A percentile compares a stretch with the other conserved stretches of the same genome.
phyloP scores from a whole-genome alignment of 2,329 filamentous ascomycete genomes.

The Ophiosphaerella narmari region DNA sequence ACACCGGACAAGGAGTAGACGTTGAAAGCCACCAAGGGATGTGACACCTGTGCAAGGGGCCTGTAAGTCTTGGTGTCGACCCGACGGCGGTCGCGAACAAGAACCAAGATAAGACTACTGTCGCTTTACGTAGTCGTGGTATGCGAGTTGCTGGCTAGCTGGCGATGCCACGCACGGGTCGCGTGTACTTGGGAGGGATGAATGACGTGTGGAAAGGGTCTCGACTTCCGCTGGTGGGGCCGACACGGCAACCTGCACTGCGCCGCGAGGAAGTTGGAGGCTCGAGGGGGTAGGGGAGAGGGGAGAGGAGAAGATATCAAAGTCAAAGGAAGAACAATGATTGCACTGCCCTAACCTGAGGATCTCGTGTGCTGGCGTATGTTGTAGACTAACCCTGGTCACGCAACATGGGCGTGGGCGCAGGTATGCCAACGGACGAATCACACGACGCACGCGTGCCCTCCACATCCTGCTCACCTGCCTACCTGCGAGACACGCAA shows the following conservation, averaged over 20 bases:
- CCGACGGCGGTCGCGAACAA: no score
- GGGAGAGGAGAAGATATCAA: conserved; percentile 9
- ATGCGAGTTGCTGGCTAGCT: no score
- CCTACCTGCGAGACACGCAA: conserved; percentile 21
- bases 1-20: conserved; percentile 2
- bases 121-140: no score
- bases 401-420: conserved; percentile 33
- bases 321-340: conserved; percentile 16
- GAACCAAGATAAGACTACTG: no score
- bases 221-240: neutral
- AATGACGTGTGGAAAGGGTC: no score
- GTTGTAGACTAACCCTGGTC: conserved; percentile 17
- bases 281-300: conserved; percentile 5
- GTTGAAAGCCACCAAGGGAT: neutral
- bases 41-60: neutral
- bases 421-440: conserved; percentile 28
- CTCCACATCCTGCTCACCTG: conserved; percentile 32
- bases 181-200: no score
- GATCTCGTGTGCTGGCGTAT: conserved; percentile 32
- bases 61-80: no score
- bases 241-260: neutral
- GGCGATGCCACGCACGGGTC: no score
- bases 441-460: conserved; percentile 28
- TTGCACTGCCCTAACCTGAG: conserved; percentile 16
- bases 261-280: neutral